Evolutionary conservation across 2,329 filamentous ascomycete species (phyloP).

Genomic region (Alternaria ventricosa): DNA sequence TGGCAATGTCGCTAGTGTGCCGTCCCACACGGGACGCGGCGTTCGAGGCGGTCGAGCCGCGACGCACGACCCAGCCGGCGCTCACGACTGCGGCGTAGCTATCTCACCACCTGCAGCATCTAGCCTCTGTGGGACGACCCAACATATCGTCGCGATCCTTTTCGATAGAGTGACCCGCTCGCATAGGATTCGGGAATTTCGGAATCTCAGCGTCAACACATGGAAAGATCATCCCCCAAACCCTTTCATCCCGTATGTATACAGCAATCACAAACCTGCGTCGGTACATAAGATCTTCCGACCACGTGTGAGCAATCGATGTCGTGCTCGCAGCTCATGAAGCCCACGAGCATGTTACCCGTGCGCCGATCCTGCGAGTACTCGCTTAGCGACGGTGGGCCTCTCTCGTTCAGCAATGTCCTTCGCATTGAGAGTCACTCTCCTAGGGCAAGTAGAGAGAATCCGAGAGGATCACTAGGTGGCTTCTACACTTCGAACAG

Average conservation of each 20-base stretch:
- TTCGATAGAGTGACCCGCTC: background rate
- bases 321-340: background rate
- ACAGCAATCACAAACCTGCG: background rate
- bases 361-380: background rate
- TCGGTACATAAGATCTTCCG: background rate
- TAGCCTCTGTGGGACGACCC: background rate
- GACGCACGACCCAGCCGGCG: background rate
- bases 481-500: background rate
- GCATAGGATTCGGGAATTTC: background rate
- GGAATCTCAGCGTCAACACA: background rate
- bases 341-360: background rate
- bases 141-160: background rate
- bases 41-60: background rate
- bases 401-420: background rate
- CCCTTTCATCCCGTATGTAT: background rate
- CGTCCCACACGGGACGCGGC: background rate
- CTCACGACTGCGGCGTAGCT: background rate
- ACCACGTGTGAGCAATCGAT: background rate
- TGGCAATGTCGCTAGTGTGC: background rate
- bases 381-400: background rate
- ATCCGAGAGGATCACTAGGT: background rate
- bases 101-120: background rate
- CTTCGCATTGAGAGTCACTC: background rate
- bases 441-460: background rate
- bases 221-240: background rate